Base-by-base conservation (phyloP, 768 basidiomycete genomes). In the Rossbeevera mucosa region DNA sequence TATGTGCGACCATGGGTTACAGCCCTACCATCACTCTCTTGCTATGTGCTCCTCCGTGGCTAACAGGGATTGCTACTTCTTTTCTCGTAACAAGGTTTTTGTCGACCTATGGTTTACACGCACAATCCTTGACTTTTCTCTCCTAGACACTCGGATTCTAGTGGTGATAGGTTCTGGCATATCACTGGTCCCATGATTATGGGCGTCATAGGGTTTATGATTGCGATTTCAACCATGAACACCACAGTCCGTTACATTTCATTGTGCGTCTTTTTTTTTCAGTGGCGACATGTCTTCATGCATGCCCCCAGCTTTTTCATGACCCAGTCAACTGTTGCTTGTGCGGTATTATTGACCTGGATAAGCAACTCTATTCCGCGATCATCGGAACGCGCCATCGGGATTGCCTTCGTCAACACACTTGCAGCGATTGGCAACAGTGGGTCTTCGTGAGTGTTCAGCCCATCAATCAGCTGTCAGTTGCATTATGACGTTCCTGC, bases 361-460 rank as follows among this genome's bases (percentile, higher is more conserved):
- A 70, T 78, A 46, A 74, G 74, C 48, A 79, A 75, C 56, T 74
- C 76, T 11, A 74, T 94, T 68, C 83, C 88, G 18, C 80, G 84
- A n/a, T 82, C 91, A 22, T 81, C 85, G 18, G 93, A 93, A 68
- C 83, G 91, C 7, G 88, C 91, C 8, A 85, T 91, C n/a, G 85
- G 84, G 16, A 74, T 94, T 36, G 91, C 90, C 1, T 68, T 88
- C 50, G 80, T 91, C 62, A 91, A 91, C 66, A 81, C 85, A 28
- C 80, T 89, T 61, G 85, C 84, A 12, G 83, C 89, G 60, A 75
- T 88, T 7, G 91, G 91, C 0, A 94, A 93, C 70, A 75, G 94
- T 29, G 72, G 82, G 40, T 88, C 91, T 55, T 83, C 88, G 74
- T 92, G 72, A 72, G 81, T 80, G 22, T 59, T 53, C 16, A 40